Base-by-base conservation (phyloP, 495 filamentous ascomycete genomes). In the Penicillium fimorum region DNA sequence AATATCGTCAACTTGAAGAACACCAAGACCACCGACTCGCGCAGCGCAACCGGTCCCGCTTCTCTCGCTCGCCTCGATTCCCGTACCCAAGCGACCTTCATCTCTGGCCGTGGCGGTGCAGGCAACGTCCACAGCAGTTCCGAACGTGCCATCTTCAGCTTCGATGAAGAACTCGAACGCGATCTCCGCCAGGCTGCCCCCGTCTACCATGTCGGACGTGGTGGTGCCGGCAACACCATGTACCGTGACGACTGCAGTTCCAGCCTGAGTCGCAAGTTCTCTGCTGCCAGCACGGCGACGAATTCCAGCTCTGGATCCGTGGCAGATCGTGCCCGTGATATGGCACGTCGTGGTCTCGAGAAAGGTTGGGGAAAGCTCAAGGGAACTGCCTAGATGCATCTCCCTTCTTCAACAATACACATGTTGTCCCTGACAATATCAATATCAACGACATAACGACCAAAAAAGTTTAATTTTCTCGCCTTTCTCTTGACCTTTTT, bases 131-230 rank as follows among this genome's bases (percentile, higher is more conserved):
- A 89, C 77, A 75, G 77, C 58, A 74, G 79, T 58, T 69, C 64
- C 38, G 84, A 87, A 62, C 85, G 88, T 43, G 82, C 89, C 59
- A 84, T 90, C 63, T 88, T 96, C 78, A 87, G 83, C 57, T 94
- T 97, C 76, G 91, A 96, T 73, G 93, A 97, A 79, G 93, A 97
- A 70, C 84, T 93, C 56, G 82, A 87, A 62, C 83, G 86, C 57
- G 87, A 87, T 57, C 70, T 82, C 57, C 79, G 82, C 61, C 81
- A 75, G 49, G 76, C 82, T 29, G 84, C 83, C 5, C 84, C 85
- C 24, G 81, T 90, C 44, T 90, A 85, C 76, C 86, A 94, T 66
- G 87, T 94, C 51, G 94, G 94, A 41, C 84, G 92, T 32, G 94
- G 94, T 40, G 94, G 94, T 48, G 88, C 87, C 33, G 94, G 91